A percentile compares a stretch with the other conserved stretches of the same genome.
phyloP scores from a whole-genome alignment of 306 rosid species.

The Elaeagnus macrophylla region DNA sequence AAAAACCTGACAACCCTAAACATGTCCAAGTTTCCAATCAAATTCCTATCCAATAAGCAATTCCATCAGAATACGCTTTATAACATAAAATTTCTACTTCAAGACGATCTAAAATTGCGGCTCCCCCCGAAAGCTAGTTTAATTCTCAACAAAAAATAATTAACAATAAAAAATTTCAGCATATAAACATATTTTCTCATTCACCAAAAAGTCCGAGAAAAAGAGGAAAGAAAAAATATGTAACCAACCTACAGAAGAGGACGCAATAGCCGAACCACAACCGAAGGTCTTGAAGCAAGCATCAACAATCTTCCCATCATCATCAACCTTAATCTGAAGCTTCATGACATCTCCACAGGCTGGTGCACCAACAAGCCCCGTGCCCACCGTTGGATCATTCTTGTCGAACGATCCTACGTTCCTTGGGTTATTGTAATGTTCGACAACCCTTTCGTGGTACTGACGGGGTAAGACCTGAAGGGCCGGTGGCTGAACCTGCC shows the following conservation, averaged over 20 bases:
- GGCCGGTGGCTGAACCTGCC: conserved; percentile 20
- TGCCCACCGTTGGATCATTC: conserved; percentile 66
- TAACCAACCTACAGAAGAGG: conserved; percentile 69
- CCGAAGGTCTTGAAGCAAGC: conserved; percentile 93
- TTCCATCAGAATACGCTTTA: too few species aligned
- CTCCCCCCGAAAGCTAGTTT: background rate
- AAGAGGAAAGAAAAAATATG: background rate
- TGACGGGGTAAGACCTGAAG: conserved; percentile 36
- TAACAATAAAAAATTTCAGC: background rate
- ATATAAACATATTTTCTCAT: background rate
- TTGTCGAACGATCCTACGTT: conserved; percentile 85
- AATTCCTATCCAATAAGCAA: background rate
- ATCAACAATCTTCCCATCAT: conserved; percentile 63
- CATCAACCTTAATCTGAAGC: conserved; percentile 83
- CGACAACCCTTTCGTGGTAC: conserved; percentile 83
- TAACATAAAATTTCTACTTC: background rate
- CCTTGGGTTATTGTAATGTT: conserved; percentile 77
- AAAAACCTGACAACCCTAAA: background rate
- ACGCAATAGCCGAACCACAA: conserved; percentile 88
- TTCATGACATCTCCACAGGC: conserved; percentile 96
- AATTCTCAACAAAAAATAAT: background rate
- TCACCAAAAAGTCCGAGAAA: background rate
- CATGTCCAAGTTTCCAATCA: background rate
- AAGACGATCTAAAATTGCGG: background rate
- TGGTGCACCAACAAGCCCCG: conserved; percentile 84